Conservation (phyloP, 2,329 filamentous ascomycete genomes). For the Stagonosporopsis chrysanthemi region DNA sequence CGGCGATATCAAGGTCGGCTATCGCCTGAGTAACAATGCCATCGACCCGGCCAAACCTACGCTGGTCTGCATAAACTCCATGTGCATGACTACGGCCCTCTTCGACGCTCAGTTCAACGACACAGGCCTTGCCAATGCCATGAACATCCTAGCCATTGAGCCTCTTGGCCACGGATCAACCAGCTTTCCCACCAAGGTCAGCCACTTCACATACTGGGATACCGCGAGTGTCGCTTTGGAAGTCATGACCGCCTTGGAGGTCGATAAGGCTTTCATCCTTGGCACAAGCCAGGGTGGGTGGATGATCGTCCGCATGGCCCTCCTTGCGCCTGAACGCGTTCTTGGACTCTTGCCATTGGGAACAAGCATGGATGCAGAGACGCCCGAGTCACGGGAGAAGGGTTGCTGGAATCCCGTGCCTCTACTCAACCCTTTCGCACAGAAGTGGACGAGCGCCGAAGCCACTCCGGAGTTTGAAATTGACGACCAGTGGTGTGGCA, state of each 20-base stretch:
- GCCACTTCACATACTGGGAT: slow-evolving; percentile 22
- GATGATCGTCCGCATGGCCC: slow-evolving; percentile 17
- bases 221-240: slow-evolving; percentile 13
- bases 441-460: slow-evolving; percentile 50
- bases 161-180: slow-evolving; percentile 61
- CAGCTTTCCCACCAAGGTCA: slow-evolving; percentile 13
- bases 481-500: slow-evolving; percentile 53
- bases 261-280: slow-evolving; percentile 11
- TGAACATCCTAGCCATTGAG: slow-evolving; percentile 62
- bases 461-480: slow-evolving; percentile 54
- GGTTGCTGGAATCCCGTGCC: slow-evolving; percentile 58
- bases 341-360: slow-evolving; percentile 61
- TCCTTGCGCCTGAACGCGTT: slow-evolving; percentile 43
- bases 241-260: slow-evolving; percentile 11
- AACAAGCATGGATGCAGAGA: slow-evolving; percentile 61
- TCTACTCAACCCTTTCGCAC: slow-evolving; percentile 45
- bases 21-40: slow-evolving; percentile 19
- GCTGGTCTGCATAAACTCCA: slow-evolving; percentile 21
- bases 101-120: slow-evolving; percentile 48
- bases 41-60: slow-evolving; percentile 17
- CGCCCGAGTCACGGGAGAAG: slow-evolving; percentile 51
- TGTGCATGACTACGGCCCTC: slow-evolving; percentile 23
- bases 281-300: slow-evolving; percentile 19
- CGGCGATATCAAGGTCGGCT: slow-evolving; percentile 19
- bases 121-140: slow-evolving; percentile 39